phyloP scores from a whole-genome alignment of 192 early-diverging fungal species.

The Chytriomyces sp. region DNA sequence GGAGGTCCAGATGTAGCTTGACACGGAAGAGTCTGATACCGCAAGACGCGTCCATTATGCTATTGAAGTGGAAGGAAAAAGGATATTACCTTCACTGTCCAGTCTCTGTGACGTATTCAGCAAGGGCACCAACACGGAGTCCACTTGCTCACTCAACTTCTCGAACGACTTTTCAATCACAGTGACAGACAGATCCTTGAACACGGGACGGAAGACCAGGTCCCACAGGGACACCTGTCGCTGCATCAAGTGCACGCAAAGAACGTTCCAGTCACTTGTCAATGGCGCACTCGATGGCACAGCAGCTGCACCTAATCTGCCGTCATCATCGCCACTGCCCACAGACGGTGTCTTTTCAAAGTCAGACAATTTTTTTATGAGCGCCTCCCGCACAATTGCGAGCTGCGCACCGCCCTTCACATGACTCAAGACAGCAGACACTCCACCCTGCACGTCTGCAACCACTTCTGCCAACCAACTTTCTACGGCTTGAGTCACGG shows the following conservation, averaged over 20 bases:
- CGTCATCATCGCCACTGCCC: not conserved
- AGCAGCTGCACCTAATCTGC: too few species aligned
- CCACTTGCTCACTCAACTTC: not conserved
- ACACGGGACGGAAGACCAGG: not conserved
- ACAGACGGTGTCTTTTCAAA: constrained; percentile 1
- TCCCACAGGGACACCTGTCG: constrained; percentile 14
- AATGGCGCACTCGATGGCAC: too few species aligned
- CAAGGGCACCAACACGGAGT: constrained; percentile 1
- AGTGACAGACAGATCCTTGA: constrained; percentile 12
- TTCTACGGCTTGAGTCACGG: not conserved
- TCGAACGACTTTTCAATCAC: constrained; percentile 9
- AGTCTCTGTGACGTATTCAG: not conserved
- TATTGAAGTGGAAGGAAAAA: too few species aligned
- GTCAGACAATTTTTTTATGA: constrained; percentile 7
- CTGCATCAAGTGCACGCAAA: constrained; percentile 13
- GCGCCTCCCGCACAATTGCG: constrained; percentile 10
- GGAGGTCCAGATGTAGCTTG: constrained; percentile 12
- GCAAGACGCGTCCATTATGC: too few species aligned
- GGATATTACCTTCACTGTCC: not conserved
- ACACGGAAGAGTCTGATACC: constrained; percentile 1
- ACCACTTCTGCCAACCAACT: not conserved
- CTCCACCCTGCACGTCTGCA: not conserved
- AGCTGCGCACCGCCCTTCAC: constrained; percentile 14
- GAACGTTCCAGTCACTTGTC: not conserved
- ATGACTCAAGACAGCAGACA: constrained; percentile 10